Conservation (phyloP, 2,329 filamentous ascomycete genomes). For the Niveomyces coronatus region DNA sequence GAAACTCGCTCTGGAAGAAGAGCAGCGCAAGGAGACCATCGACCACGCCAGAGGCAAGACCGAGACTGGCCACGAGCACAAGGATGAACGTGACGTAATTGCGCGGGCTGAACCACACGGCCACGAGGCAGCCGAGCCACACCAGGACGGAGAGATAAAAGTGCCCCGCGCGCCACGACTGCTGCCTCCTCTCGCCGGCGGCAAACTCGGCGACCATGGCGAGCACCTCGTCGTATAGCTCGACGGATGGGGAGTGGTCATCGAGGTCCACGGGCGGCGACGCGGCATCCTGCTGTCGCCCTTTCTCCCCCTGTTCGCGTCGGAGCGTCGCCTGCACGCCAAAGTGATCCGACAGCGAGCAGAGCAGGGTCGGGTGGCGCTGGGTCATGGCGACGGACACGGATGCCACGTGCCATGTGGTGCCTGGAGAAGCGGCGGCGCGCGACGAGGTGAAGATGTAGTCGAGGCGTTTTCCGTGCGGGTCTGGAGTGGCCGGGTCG, state of each 20-base stretch:
- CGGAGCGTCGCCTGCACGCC: conserved; percentile 70
- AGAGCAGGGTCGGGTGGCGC: conserved; percentile 69
- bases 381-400: conserved; percentile 70
- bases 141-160: conserved; percentile 59
- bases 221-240: conserved; percentile 4
- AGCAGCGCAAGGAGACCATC: conserved; percentile 80
- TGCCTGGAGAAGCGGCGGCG: conserved; percentile 11
- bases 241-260: conserved; percentile 12
- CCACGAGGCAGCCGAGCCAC: conserved; percentile 65
- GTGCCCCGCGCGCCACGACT: conserved; percentile 60
- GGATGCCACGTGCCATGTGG: conserved; percentile 58
- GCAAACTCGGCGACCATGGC: conserved; percentile 49
- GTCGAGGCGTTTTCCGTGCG: conserved; percentile 75
- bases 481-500: conserved; percentile 56
- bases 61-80: conserved; percentile 68
- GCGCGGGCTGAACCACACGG: conserved; percentile 73
- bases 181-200: conserved; percentile 60
- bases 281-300: conserved; percentile 12
- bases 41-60: conserved; percentile 63
- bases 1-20: conserved; percentile 76
- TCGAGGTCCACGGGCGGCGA: not conserved
- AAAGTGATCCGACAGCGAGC: conserved; percentile 91
- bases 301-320: conserved; percentile 13
- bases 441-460: conserved; percentile 71
- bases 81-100: conserved; percentile 74